Percentiles rank a stretch among this genome's conserved stretches.
phyloP scores from a whole-genome alignment of 169 alveolate species.

The Amoebophrya sp. region DNA sequence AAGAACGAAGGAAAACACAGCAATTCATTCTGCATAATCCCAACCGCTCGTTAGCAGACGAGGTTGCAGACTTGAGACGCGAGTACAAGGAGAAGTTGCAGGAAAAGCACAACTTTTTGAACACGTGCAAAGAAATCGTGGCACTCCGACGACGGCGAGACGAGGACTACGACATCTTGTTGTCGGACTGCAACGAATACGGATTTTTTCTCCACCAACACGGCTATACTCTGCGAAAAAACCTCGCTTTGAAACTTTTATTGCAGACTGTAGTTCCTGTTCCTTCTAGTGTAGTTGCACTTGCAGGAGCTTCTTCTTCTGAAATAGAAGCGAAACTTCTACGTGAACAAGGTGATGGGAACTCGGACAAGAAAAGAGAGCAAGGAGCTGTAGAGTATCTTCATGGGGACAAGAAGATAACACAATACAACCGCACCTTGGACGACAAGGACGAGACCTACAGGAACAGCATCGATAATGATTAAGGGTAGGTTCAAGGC shows the following conservation, averaged over 20 bases:
- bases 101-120: not conserved
- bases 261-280: no score
- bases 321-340: no score
- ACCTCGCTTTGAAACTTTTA: not conserved
- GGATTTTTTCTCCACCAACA: not conserved
- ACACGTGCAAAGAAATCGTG: not conserved
- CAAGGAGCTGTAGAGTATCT: no score
- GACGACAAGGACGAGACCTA: no score
- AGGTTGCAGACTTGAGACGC: not conserved
- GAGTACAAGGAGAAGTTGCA: not conserved
- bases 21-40: not conserved
- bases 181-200: not conserved
- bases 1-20: not conserved
- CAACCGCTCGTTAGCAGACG: not conserved
- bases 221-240: not conserved
- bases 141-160: not conserved
- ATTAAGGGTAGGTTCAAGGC: no score
- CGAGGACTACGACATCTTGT: not conserved
- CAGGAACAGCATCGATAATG: no score
- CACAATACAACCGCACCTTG: no score
- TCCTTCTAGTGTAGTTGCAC: no score
- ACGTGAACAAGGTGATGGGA: no score
- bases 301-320: no score
- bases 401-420: no score
- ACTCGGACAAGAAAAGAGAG: no score